Conservation (phyloP, 371 early-diverging fungal species). For the Mycotypha africana region DNA sequence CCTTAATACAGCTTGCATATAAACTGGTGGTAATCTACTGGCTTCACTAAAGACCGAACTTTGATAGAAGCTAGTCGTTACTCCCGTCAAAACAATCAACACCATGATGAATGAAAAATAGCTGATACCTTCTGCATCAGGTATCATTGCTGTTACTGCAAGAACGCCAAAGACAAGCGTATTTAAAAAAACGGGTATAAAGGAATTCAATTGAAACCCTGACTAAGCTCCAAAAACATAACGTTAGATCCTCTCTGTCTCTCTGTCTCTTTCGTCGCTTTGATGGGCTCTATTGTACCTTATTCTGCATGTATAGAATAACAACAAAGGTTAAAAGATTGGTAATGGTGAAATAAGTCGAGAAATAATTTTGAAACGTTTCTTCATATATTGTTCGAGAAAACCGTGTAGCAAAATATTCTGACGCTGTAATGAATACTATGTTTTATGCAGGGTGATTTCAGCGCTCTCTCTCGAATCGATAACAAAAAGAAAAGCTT, state of each 20-base stretch:
- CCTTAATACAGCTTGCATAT: conserved; percentile 74
- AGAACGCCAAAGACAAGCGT: conserved; percentile 29
- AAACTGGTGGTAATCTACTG: conserved; percentile 62
- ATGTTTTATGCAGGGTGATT: no score
- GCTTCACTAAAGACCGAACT: conserved; percentile 73
- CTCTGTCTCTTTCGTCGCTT: no score
- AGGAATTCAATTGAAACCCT: conserved; percentile 17
- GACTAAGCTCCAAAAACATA: conserved; percentile 6
- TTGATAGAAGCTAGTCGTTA: conserved; percentile 60
- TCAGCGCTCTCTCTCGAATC: no score
- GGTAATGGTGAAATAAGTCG: conserved; percentile 56
- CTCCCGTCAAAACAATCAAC: conserved; percentile 57
- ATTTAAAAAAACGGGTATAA: conserved; percentile 26
- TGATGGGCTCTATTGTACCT: no score
- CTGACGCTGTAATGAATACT: conserved; percentile 77
- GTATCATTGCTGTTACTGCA: conserved; percentile 27
- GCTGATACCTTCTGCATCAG: conserved; percentile 16
- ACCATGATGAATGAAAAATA: conserved; percentile 61
- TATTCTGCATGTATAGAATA: conserved; percentile 57
- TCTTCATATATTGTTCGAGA: conserved; percentile 50
- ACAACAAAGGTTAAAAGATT: conserved; percentile 52
- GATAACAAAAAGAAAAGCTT: not conserved
- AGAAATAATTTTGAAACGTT: conserved; percentile 76
- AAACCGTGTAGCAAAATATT: conserved; percentile 65
- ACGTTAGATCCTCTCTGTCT: not conserved